Evolutionary conservation across 2,329 filamentous ascomycete genomes (phyloP), one percentile per base, ranked within the genome.

Genomic region (Fusarium abutilonis): DNA sequence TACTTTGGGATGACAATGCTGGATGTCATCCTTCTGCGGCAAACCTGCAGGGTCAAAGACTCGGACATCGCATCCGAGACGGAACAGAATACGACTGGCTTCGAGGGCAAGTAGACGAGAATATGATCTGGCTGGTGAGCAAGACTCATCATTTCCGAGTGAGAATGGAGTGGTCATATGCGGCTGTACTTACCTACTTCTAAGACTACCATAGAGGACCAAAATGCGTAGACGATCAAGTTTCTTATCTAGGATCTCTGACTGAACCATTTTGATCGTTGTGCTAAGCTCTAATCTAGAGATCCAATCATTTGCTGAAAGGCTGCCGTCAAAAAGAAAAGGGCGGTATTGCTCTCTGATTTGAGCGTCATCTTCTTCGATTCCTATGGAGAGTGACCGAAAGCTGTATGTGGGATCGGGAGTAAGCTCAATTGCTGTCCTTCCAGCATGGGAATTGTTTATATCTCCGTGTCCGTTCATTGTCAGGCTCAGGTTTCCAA

Each of bases 61-160:
- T 5, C 87, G 83, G 2, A 89, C 87, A 62, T 89, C 87, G 68
- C 86, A 89, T 21, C 87, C 87, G 0, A 90, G 80, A 4, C 86
- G 82, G 70, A 82, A 84, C 3, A 90, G 81, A 39, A 89, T 86
- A 0, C 87, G 78, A 2, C 78, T 78, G 6, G 80, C 82, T 73
- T 90, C 87, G 35, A 77, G 85, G 2, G 87, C 86, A 3, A 89
- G 76, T 0, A 89, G 77, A 5, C 79, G 76, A 0, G 86, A 88
- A 67, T 86, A 89, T 1, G 87, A 89, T 82, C 52, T 42, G 3
- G 9, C 6, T 4, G 9, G 41, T 49, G 35, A 49, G 17, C 39
- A 10, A 48, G 34, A 19, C 45, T 39, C 6, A 21, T 28, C 36
- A 49, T 49, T 13, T 49, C 35, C 46, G 7, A 49, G 10, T 10